Conservation (phyloP, 805 yeast genomes). For the Lachancea sp. region DNA sequence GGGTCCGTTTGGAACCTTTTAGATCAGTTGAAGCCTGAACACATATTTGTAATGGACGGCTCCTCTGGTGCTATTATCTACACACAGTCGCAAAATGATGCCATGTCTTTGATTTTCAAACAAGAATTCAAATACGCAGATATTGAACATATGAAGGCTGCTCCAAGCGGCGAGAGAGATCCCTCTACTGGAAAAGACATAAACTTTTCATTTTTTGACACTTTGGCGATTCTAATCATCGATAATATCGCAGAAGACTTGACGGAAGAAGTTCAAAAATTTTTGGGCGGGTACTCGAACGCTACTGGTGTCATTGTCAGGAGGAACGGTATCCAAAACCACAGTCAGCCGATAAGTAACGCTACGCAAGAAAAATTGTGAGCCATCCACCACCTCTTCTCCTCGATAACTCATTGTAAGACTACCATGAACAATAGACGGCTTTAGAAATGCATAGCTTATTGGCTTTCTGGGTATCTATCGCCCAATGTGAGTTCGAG, state of each 20-base stretch:
- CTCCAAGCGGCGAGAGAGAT: constrained; percentile 62
- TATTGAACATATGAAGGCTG: constrained; percentile 89
- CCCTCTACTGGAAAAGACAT: constrained; percentile 40
- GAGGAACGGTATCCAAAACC: constrained; percentile 92
- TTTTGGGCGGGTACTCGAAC: constrained; percentile 64
- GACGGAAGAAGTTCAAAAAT: constrained; percentile 54
- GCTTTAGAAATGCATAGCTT: too few species aligned
- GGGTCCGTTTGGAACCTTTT: too few species aligned
- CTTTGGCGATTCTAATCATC: constrained; percentile 77
- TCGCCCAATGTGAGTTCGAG: too few species aligned
- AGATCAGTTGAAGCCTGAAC: constrained; percentile 74
- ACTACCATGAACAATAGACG: too few species aligned
- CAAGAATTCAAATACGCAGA: constrained; percentile 69
- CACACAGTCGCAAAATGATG: constrained; percentile 88
- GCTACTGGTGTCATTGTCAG: constrained; percentile 84
- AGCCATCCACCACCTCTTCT: too few species aligned
- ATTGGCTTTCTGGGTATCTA: too few species aligned
- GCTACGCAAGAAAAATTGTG: too few species aligned
- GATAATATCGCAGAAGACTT: constrained; percentile 87
- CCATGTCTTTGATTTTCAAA: constrained; percentile 66
- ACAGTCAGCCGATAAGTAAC: constrained; percentile 91
- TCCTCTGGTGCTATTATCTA: constrained; percentile 86
- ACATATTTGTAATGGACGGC: constrained; percentile 71
- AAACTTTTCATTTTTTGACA: constrained; percentile 64
- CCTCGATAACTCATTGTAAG: too few species aligned